Conservation (phyloP, 352 stramenopile species). For the Globisporangium cederbergense region DNA sequence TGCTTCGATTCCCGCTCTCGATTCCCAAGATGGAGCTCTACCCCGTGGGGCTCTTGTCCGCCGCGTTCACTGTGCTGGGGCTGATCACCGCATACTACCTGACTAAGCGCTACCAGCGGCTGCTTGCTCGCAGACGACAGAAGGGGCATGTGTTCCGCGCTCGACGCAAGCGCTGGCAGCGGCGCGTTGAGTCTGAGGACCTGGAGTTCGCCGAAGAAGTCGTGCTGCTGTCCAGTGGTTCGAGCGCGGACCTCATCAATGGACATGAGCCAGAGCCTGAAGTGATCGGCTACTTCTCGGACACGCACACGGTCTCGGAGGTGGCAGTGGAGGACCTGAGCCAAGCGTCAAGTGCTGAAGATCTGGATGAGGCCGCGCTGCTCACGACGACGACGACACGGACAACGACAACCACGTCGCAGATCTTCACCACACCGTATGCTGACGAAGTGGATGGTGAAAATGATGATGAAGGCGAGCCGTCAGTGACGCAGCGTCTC, state of each 20-base stretch:
- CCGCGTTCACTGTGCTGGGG: constrained; percentile 17
- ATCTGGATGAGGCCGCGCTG: background rate
- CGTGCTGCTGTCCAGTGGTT: constrained; percentile 25
- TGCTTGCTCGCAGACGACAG: constrained; percentile 11
- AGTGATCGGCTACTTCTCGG: background rate
- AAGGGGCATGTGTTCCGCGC: constrained; percentile 8
- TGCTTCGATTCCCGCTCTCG: background rate
- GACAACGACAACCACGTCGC: background rate
- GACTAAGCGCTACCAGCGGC: constrained; percentile 19
- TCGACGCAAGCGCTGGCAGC: constrained; percentile 33
- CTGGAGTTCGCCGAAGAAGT: constrained; percentile 39
- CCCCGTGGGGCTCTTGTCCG: constrained; percentile 7
- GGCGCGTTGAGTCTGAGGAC: constrained; percentile 15
- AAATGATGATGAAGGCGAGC: background rate
- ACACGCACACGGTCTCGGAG: constrained; percentile 3
- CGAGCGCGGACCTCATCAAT: background rate
- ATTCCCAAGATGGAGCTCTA: constrained; percentile 10
- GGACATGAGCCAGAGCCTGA: constrained; percentile 19
- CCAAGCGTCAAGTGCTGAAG: background rate
- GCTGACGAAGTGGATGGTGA: background rate
- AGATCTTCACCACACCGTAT: background rate
- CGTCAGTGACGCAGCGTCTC: background rate
- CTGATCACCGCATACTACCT: constrained; percentile 28
- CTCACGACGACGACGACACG: background rate
- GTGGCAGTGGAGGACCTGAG: background rate